Evolutionary conservation across 352 stramenopile genomes (phyloP), one percentile per base, ranked within the genome.

Genomic region (Globisporangium spinosum): DNA sequence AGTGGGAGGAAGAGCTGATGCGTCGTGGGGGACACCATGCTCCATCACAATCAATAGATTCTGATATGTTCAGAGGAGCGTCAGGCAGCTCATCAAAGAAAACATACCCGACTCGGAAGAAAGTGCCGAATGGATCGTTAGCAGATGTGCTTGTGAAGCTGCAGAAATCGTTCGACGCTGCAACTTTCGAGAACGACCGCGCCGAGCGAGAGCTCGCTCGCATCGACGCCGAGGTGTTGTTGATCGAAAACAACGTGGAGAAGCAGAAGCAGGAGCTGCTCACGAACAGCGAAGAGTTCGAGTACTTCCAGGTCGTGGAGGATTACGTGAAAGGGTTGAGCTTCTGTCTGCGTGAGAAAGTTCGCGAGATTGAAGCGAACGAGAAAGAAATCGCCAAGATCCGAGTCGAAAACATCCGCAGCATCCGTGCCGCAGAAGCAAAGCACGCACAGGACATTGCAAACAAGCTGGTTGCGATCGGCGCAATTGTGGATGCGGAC

Each of bases 1-100:
- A 69, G 2, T 94, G 85, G 85, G 85, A 94, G 54, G 83, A 91
- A 70, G 83, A 94, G 51, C 70, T 94, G 9, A 91, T 94, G 81
- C 82, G 85, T 20, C 75, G 85, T 49, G 85, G 83, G 12, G 85
- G 85, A 1, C 82, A 83, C 64, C 71, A 79, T 20, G 40, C 73
- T 0, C 34, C 47, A 5, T 20, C 63, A 0, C 32, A 55, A 27
- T 5, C 20, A 29, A 47, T 59, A 15, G 54, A 62, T 64, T 12
- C 54, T 62, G 40, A 56, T 61, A 7, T 60, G 54, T 60, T 22
- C 27, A 60, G 27, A 20, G 27, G 27, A 15, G 10, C 12, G 0
- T 29, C 56, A 5, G 17, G 27, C 43, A n/a, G 32, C 35, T 6
- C 70, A 64, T 62, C 32, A 3, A n/a, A 53, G 32, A 43, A 62